Evolutionary conservation across 176 grass and related monocot species (phyloP).

Genomic region (Musa troglodytarum): DNA sequence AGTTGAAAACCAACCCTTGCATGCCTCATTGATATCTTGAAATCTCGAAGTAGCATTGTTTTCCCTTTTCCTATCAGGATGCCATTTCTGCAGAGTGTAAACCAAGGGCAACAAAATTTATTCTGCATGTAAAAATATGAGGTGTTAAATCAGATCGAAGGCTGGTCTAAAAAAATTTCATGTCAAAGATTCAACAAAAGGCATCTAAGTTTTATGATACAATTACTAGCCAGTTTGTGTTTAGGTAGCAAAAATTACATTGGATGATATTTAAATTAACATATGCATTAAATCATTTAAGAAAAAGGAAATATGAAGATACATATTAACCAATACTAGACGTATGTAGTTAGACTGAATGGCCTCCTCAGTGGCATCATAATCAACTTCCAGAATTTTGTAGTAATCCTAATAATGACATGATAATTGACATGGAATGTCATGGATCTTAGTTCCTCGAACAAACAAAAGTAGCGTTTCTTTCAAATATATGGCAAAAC

Average conservation of each 20-base stretch:
- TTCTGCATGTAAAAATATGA: not conserved
- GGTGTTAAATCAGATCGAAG: no score
- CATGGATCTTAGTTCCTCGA: no score
- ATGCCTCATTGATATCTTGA: constrained; percentile 95
- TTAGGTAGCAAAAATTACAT: not conserved
- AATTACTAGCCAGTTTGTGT: no score
- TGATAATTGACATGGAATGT: no score
- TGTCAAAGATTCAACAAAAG: no score
- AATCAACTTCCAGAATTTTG: constrained; percentile 85
- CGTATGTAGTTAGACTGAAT: constrained; percentile 94
- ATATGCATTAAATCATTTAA: no score
- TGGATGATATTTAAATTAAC: not conserved
- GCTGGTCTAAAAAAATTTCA: no score
- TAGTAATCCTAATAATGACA: constrained; percentile 64
- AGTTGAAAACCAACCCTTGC: constrained; percentile 48
- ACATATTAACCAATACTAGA: constrained; percentile 56
- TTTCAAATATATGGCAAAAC: no score
- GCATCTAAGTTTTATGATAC: no score
- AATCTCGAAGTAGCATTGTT: constrained; percentile 75
- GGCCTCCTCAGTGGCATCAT: constrained; percentile 68
- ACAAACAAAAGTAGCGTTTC: no score
- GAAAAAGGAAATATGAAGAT: not conserved
- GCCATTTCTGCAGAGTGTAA: constrained; percentile 63
- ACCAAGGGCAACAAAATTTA: not conserved
- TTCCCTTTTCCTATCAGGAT: constrained; percentile 97